A percentile compares a stretch with the other conserved stretches of the same genome.
Evolutionary conservation across 1,284 basidiomycete species (phyloP).

Genomic region (Apiotrichum gracile): DNA sequence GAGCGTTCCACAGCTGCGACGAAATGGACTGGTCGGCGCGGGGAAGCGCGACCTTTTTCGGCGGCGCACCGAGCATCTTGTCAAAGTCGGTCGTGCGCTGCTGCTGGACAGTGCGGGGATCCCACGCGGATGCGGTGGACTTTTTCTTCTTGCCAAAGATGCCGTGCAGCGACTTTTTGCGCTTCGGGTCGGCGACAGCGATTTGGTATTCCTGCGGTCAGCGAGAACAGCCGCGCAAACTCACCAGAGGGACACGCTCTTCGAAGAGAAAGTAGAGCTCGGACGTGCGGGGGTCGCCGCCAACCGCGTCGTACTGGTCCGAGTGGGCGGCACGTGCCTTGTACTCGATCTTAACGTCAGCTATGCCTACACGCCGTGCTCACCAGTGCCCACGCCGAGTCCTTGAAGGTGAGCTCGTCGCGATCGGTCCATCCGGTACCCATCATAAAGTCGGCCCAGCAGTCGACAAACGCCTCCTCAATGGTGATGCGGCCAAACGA

Average conservation of each 20-base stretch:
- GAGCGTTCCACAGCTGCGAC: conserved; percentile 26
- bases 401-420: conserved; percentile 66
- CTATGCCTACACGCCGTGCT: conserved; percentile 36
- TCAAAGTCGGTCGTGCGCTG: conserved; percentile 79
- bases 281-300: conserved; percentile 54
- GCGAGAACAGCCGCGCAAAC: background rate
- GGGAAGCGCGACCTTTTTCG: conserved; percentile 23
- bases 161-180: conserved; percentile 41
- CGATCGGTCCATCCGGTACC: conserved; percentile 74
- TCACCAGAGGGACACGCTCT: conserved; percentile 67
- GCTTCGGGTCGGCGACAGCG: conserved; percentile 56
- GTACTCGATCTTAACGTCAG: conserved; percentile 64
- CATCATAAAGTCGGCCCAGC: conserved; percentile 76
- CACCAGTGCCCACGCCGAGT: conserved; percentile 87
- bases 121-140: conserved; percentile 28
- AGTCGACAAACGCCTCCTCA: conserved; percentile 79
- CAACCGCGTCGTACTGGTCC: conserved; percentile 17
- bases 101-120: background rate
- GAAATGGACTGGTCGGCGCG: conserved; percentile 16
- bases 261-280: conserved; percentile 70
- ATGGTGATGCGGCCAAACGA: conserved; percentile 61
- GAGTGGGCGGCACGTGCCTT: conserved; percentile 52
- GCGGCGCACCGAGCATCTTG: conserved; percentile 52
- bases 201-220: conserved; percentile 62
- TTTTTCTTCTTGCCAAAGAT: conserved; percentile 41